Evolutionary conservation across 495 filamentous ascomycete species (phyloP), one percentile per base, ranked within the genome.

Genomic region (Talaromyces stipitatus): DNA sequence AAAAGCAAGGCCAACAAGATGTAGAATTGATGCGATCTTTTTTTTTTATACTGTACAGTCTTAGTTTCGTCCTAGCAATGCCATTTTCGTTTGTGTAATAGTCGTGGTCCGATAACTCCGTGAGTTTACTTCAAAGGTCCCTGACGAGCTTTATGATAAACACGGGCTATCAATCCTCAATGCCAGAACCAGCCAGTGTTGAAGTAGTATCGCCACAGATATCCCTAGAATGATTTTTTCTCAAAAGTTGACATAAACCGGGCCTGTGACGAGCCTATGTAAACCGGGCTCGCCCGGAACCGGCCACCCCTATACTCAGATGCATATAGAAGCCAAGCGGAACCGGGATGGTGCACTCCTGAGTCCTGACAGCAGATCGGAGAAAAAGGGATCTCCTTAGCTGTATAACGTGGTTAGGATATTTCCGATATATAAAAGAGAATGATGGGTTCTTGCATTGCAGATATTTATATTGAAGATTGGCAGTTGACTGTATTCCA

Each of bases 21-120:
- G 68, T 65, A 70, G 66, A 69, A 65, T 60, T 62, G 59, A 70
- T 69, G 64, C 66, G 66, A 64, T 69, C 58, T 67, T 59, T 54
- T 69, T 60, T 65, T 62, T 64, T 51, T 27, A 58, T 61, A 59
- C 58, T 68, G 65, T 68, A 68, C 65, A 68, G 60, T 65, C 27
- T 55, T 55, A 55, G 54, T 64, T 54, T 56, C 51, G 26, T 53
- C 58, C 52, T 63, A 67, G 63, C 65, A 68, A 68, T 65, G 51
- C 29, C 23, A 60, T 52, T 57, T 48, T 48, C 24, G n/a, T 48
- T 24, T 48, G 45, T 46, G 11, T 41, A 5, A 41, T n/a, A 16
- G 16, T 33, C n/a, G n/a, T n/a, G n/a, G n/a, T n/a, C n/a, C n/a
- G n/a, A n/a, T n/a, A n/a, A 29, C 28, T 29, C 28, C 28, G 3